Conservation (phyloP, 257 asterid genomes). For the Anisodus tanguticus region DNA sequence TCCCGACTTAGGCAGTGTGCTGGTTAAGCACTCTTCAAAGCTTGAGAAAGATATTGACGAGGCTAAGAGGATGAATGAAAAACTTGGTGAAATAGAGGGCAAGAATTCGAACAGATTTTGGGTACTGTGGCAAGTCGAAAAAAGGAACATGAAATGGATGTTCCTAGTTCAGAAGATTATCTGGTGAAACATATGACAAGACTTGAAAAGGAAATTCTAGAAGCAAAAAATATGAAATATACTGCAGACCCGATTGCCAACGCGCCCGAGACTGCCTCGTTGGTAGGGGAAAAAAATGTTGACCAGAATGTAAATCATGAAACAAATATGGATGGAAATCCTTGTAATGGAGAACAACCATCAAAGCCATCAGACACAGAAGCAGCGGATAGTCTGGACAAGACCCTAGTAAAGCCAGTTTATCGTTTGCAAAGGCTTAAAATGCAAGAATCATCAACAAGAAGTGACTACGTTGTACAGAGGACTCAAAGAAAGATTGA, state of each 20-base stretch:
- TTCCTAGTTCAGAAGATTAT: constrained; percentile 74
- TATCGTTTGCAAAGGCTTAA: constrained; percentile 32
- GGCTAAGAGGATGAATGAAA: constrained; percentile 41
- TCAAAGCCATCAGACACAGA: constrained; percentile 27
- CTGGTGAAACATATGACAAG: constrained; percentile 70
- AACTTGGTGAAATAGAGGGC: constrained; percentile 34
- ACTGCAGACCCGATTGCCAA: background rate
- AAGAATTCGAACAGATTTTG: constrained; percentile 32
- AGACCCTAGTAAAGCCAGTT: constrained; percentile 33
- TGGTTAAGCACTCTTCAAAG: constrained; percentile 60
- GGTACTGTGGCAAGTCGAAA: background rate
- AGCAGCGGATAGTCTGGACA: constrained; percentile 33
- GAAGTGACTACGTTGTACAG: constrained; percentile 31
- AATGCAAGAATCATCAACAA: constrained; percentile 36
- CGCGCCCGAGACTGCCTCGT: constrained; percentile 23
- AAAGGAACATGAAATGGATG: constrained; percentile 38
- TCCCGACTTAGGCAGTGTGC: constrained; percentile 59
- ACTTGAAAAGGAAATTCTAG: constrained; percentile 83
- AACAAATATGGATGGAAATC: constrained; percentile 9
- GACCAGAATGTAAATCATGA: constrained; percentile 47
- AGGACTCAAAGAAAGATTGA: constrained; percentile 33
- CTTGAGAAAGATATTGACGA: constrained; percentile 69
- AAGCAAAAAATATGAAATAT: constrained; percentile 52
- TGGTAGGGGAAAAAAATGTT: constrained; percentile 57
- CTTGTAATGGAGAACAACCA: constrained; percentile 25